A percentile compares a stretch with the other conserved stretches of the same genome.
These are phyloP conservation scores for Phytopythium delawarense DNA, from an alignment of 352 stramenopile species.

Conservation along the genomic window DNA sequence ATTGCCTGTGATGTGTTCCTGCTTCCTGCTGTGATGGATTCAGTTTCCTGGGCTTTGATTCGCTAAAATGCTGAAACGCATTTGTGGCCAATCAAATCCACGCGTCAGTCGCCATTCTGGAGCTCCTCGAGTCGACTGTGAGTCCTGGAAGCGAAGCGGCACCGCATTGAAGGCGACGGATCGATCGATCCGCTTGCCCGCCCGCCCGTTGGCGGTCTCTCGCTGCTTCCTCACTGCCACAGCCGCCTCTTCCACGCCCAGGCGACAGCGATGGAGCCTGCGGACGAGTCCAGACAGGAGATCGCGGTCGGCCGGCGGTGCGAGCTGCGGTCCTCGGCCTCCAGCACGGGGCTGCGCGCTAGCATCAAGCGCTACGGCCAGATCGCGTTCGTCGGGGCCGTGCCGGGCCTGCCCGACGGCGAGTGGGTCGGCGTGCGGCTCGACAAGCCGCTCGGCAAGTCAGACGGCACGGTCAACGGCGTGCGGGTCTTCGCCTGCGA, in stretches of 20 bases:
- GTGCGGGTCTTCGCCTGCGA: conserved; percentile 61
- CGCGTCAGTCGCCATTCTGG: not conserved
- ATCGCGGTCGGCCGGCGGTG: conserved; percentile 41
- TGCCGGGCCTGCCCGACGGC: conserved; percentile 46
- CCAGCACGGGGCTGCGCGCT: conserved; percentile 35
- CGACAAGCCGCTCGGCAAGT: conserved; percentile 72
- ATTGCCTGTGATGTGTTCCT: too few species aligned
- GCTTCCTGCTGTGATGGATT: not conserved
- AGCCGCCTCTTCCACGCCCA: not conserved
- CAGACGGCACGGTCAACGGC: conserved; percentile 53
- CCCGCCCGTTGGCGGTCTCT: not conserved
- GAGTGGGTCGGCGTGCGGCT: conserved; percentile 71
- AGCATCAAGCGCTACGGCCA: conserved; percentile 66
- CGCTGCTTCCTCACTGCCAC: not conserved
- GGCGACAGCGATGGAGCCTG: not conserved
- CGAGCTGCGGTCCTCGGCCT: conserved; percentile 40
- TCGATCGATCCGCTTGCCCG: not conserved
- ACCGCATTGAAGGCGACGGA: not conserved
- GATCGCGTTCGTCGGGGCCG: conserved; percentile 56
- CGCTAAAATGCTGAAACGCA: not conserved
- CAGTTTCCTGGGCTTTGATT: not conserved
- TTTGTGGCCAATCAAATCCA: not conserved
- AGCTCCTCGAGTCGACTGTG: not conserved
- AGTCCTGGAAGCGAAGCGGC: not conserved
- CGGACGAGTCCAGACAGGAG: not conserved